Evolutionary conservation across 2,329 filamentous ascomycete species (phyloP), one percentile per base, ranked within the genome.

Genomic region (Chaetothyriales sp.): DNA sequence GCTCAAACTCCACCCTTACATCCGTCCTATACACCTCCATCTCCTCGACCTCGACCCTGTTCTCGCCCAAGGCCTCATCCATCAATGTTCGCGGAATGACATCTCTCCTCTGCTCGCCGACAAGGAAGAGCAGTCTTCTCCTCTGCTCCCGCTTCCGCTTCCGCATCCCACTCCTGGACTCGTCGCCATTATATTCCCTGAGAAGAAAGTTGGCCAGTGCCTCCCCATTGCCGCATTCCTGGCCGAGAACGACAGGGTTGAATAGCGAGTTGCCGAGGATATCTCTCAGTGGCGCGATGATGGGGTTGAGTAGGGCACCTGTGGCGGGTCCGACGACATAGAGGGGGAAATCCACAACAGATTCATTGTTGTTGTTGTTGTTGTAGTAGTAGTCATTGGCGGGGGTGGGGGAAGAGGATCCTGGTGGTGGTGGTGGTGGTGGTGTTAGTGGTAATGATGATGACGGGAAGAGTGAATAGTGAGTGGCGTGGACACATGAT

Each of bases 61-160:
- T 51, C n/a, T 46, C 49, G 7, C 9, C 49, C 19, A 25, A 68
- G 0, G 64, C 60, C 0, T 71, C 63, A 43, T 78, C 76, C 73
- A 82, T 85, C 40, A 97, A 71, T 1, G 80, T 87, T 60, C 78
- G 86, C 1, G 92, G 89, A 57, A 98, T 95, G 58, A 95, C 81
- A 65, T 97, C 92, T 45, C 92, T 74, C 51, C 89, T 78, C 64
- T 89, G 86, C 65, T 95, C 90, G 18, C 92, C 92, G 0, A 94
- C 89, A 13, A 94, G 77, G 66, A 97, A 98, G 1, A 97, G 70
- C 4, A 97, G 66, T 0, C 84, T 77, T 0, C 74, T 76, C 48
- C 69, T 62, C 20, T 62, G 37, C 47, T 47, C 50, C 20, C 43
- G 18, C 47, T 51, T 47, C 49, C 52, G 54, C 25, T 59, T 18